phyloP scores from a whole-genome alignment of 768 basidiomycete species.

The Calocera viscosa region DNA sequence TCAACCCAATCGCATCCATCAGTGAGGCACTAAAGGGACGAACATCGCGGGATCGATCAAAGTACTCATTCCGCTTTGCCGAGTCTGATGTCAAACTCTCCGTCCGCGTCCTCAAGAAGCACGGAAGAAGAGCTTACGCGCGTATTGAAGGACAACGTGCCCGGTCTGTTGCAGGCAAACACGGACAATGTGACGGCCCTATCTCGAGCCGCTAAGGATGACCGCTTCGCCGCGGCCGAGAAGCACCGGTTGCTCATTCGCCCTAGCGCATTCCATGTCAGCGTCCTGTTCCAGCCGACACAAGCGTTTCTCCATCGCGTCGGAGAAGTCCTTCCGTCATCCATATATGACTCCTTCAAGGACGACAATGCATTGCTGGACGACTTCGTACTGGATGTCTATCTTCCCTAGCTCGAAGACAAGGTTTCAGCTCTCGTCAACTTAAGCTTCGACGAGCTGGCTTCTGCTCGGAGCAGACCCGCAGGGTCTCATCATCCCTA shows the following conservation, averaged over 20 bases:
- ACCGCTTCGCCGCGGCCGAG: constrained; percentile 57
- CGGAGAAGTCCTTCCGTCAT: constrained; percentile 58
- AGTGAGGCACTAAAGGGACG: constrained; percentile 85
- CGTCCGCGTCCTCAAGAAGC: constrained; percentile 50
- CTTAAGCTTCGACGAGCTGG: no score
- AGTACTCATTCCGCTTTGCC: constrained; percentile 82
- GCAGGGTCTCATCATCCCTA: no score
- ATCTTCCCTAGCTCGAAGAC: constrained; percentile 89
- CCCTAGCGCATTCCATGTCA: constrained; percentile 90
- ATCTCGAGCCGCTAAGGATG: constrained; percentile 53
- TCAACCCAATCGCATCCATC: constrained; percentile 83
- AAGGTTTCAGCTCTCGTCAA: constrained; percentile 84
- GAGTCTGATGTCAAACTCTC: constrained; percentile 74
- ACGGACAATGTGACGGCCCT: constrained; percentile 48
- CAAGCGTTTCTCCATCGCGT: constrained; percentile 69
- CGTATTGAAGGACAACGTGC: constrained; percentile 80
- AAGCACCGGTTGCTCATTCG: constrained; percentile 76
- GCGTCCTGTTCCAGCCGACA: constrained; percentile 87
- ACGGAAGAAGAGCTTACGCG: constrained; percentile 79
- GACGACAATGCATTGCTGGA: constrained; percentile 67
- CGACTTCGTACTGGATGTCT: constrained; percentile 85
- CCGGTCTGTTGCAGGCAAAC: constrained; percentile 71
- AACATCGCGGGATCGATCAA: constrained; percentile 62
- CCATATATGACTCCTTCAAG: constrained; percentile 44
- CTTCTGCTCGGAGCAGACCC: no score